Percentiles rank a stretch among this genome's conserved stretches.
Conservation (phyloP, 2,329 filamentous ascomycete species). For the Aureobasidium leucospermi region DNA sequence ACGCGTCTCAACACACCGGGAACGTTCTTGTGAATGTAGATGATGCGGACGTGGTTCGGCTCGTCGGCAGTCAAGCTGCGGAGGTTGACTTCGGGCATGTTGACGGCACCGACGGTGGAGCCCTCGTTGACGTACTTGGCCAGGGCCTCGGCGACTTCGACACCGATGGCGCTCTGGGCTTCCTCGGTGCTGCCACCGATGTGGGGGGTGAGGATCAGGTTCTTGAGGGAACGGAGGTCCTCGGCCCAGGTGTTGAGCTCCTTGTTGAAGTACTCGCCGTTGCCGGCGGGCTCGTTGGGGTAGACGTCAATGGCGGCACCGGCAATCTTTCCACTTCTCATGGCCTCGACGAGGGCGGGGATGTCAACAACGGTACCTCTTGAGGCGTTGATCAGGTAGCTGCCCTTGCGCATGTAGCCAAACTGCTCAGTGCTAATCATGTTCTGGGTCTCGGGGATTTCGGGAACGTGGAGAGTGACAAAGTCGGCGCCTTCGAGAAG, state of each 20-base stretch:
- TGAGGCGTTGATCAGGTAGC: slow-evolving; percentile 93
- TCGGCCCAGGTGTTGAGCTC: slow-evolving; percentile 76
- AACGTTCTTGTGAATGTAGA: slow-evolving; percentile 95
- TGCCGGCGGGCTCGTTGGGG: slow-evolving; percentile 85
- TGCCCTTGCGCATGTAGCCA: slow-evolving; percentile 81
- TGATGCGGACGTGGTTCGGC: slow-evolving; percentile 77
- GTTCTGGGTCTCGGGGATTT: slow-evolving; percentile 84
- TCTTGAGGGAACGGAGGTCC: slow-evolving; percentile 77
- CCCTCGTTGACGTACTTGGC: slow-evolving; percentile 96
- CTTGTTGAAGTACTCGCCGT: slow-evolving; percentile 90
- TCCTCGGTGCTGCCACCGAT: slow-evolving; percentile 98
- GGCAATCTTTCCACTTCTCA: slow-evolving; percentile 77
- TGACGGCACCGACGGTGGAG: slow-evolving; percentile 83
- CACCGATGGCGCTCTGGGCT: slow-evolving; percentile 89
- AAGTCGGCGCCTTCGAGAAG: slow-evolving; percentile 81
- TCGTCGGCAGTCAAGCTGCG: slow-evolving; percentile 87
- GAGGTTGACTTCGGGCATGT: slow-evolving; percentile 89
- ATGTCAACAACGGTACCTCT: slow-evolving; percentile 93
- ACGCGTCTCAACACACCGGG: slow-evolving; percentile 91
- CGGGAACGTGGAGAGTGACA: slow-evolving; percentile 88
- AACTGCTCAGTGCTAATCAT: slow-evolving; percentile 79
- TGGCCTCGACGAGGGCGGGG: slow-evolving; percentile 78
- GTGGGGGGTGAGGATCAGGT: slow-evolving; percentile 91
- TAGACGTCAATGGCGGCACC: slow-evolving; percentile 96
- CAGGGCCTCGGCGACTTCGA: slow-evolving; percentile 82